phyloP scores from a whole-genome alignment of 2,329 filamentous ascomycete genomes.

The Fonsecaea nubica region DNA sequence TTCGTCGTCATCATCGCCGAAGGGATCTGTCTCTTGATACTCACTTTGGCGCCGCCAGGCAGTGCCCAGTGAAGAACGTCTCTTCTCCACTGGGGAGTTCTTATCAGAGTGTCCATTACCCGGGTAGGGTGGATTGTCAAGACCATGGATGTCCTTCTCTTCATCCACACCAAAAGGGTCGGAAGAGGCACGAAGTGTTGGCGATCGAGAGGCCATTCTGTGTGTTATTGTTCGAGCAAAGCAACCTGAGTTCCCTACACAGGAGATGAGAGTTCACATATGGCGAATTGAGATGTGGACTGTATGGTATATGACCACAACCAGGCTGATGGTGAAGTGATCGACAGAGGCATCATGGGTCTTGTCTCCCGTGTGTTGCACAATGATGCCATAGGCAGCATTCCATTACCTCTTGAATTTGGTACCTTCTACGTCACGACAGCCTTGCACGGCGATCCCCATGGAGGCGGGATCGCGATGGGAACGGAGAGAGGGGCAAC shows the following conservation, averaged over 20 bases:
- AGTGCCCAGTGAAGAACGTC: slow-evolving; percentile 22
- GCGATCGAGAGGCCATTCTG: slow-evolving; percentile 27
- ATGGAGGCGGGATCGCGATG: background rate
- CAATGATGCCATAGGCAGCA: slow-evolving; percentile 3
- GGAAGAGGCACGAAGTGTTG: slow-evolving; percentile 23
- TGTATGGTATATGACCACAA: background rate
- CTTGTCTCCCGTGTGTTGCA: background rate
- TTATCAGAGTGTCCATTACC: slow-evolving; percentile 6
- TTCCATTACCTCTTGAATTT: background rate
- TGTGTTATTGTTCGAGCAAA: background rate
- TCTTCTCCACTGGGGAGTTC: slow-evolving; percentile 5
- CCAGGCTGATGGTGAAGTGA: background rate
- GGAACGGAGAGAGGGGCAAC: background rate
- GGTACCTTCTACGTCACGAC: background rate
- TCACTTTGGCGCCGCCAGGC: slow-evolving; percentile 23
- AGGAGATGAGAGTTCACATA: background rate
- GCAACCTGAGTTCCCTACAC: background rate
- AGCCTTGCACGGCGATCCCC: background rate
- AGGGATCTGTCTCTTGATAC: slow-evolving; percentile 31
- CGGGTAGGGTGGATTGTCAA: background rate
- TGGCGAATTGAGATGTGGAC: background rate
- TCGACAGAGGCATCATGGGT: background rate
- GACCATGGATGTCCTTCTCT: slow-evolving; percentile 21
- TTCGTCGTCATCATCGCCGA: slow-evolving; percentile 30
- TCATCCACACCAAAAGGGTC: slow-evolving; percentile 27